Evolutionary conservation across 257 asterid species (phyloP), one percentile per base, ranked within the genome.

Genomic region (Solanum pinnatisectum): DNA sequence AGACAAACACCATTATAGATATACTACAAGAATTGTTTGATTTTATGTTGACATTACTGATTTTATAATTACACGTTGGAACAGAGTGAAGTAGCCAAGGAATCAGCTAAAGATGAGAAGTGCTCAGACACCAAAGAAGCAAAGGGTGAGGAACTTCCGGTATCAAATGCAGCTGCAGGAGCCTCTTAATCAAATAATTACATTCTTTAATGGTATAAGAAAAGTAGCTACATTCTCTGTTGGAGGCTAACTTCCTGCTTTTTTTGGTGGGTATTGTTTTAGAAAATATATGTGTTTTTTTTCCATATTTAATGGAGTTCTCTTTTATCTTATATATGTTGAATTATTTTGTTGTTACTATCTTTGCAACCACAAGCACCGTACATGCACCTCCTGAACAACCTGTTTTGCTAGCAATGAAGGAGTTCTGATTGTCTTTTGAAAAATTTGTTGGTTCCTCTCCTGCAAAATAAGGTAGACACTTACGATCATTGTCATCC

Each of bases 81-180:
- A 25, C 89, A 30, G 87, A 76, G 68, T 22, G 81, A 39, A 73
- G 73, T 87, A 27, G 87, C 87, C 22, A 76, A 85, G 74, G 90
- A 87, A 72, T 44, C 59, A 32, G n/a, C 86, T 12, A 81, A 87
- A 40, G 90, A 87, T 78, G 88, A 89, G 87, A 83, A 89, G 74
- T 84, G 49, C 83, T 37, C 88, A 37, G 86, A 73, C 49, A 90
- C 40, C 67, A 89, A 88, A 72, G 86, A 90, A 52, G 81, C 87
- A 74, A 89, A 90, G 89, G 42, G 10, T 9, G 56, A 84, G 46
- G 84, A 44, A 40, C 33, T 79, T 49, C 40, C 46, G 49, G 9
- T 23, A 8, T 56, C 33, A 37, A 67, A 2, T 15, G 35, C n/a
- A 56, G 68, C 18, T 59, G 67, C 18, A 79, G 6, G 30, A 59